Conservation (phyloP, 257 asterid species). For the Przewalskia tangutica region DNA sequence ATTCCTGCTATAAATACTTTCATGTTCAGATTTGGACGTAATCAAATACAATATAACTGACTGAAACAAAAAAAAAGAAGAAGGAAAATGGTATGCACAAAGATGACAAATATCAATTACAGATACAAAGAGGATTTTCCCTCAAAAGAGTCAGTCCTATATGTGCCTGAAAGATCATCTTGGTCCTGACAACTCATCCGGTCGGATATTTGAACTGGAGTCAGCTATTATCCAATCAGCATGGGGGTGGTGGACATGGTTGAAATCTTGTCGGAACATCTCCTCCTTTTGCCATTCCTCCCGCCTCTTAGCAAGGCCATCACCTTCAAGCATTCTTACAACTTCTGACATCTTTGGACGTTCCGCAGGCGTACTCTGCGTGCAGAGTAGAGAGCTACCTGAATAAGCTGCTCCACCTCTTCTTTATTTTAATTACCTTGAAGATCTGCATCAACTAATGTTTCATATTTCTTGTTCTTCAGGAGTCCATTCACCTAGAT, state of each 20-base stretch:
- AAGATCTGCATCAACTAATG: conserved; percentile 36
- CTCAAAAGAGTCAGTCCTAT: background rate
- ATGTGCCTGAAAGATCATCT: conserved; percentile 16
- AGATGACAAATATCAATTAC: conserved; percentile 1
- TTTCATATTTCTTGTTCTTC: conserved; percentile 28
- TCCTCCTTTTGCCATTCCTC: conserved; percentile 47
- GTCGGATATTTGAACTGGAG: conserved; percentile 24
- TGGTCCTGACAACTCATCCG: conserved; percentile 36
- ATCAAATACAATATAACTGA: conserved; percentile 4
- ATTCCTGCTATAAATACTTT: conserved; percentile 6
- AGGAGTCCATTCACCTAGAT: conserved; percentile 35
- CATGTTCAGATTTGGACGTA: background rate
- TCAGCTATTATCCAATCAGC: conserved; percentile 30
- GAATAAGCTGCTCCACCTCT: conserved; percentile 40
- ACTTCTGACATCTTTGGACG: conserved; percentile 46
- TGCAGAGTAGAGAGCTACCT: conserved; percentile 40
- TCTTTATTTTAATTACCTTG: conserved; percentile 25
- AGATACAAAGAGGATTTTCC: background rate
- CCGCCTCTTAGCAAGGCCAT: conserved; percentile 45
- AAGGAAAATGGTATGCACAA: conserved; percentile 19
- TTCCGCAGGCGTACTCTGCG: conserved; percentile 31
- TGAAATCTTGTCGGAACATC: conserved; percentile 28
- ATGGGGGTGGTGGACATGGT: conserved; percentile 23
- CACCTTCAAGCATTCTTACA: conserved; percentile 46
- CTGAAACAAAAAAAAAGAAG: background rate